A percentile compares a stretch with the other conserved stretches of the same genome.
Evolutionary conservation across 257 asterid species (phyloP).

Genomic region (Voacanga thouarsii): DNA sequence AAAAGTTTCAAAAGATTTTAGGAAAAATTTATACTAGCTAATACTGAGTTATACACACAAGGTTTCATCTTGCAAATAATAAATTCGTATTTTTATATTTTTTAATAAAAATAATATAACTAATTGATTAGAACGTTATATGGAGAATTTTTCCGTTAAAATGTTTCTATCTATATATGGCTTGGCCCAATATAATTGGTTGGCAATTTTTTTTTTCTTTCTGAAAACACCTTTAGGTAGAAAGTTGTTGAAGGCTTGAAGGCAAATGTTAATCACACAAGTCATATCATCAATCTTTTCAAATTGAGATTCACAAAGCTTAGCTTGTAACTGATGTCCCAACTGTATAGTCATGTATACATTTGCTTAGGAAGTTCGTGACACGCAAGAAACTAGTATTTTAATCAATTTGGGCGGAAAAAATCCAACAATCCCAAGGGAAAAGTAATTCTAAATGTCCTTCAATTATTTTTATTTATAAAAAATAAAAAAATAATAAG

Average conservation of each 20-base stretch:
- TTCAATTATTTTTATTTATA: no score
- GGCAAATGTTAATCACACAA: conserved; percentile 8
- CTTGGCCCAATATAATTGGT: not conserved
- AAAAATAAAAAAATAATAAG: no score
- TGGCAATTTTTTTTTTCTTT: no score
- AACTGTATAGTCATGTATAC: not conserved
- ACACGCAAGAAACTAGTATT: not conserved
- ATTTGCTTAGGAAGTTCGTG: not conserved
- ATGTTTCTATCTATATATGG: not conserved
- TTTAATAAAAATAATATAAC: no score
- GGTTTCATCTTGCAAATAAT: no score
- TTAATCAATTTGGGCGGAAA: no score
- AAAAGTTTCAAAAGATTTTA: no score
- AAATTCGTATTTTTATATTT: no score
- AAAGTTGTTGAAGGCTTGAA: not conserved
- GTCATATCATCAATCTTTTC: conserved; percentile 17
- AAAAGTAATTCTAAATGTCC: no score
- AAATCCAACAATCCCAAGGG: no score
- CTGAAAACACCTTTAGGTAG: not conserved
- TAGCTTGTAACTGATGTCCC: not conserved
- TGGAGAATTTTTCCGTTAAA: not conserved
- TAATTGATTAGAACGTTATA: not conserved
- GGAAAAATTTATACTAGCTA: no score
- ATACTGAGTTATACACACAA: no score
- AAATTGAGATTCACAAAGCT: conserved; percentile 3